A percentile compares a stretch with the other conserved stretches of the same genome.
phyloP scores from a whole-genome alignment of 768 basidiomycete species.

The Tephrocybe sp. region DNA sequence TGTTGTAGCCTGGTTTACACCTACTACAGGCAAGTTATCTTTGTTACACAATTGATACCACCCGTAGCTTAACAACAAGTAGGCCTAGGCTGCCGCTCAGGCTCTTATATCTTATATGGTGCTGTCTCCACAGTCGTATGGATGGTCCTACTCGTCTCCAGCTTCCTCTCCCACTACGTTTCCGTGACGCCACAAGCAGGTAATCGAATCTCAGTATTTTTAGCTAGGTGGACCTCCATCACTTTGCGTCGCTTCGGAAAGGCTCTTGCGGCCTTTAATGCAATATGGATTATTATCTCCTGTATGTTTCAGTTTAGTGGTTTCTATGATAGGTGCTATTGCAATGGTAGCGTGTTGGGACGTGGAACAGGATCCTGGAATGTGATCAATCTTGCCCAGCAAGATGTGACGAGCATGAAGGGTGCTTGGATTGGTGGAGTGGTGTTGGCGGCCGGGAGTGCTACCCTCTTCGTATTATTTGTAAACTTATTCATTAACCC shows the following conservation, averaged over 20 bases:
- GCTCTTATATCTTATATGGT: conserved; percentile 30
- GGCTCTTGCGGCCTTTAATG: conserved; percentile 27
- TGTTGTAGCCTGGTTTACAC: conserved; percentile 25
- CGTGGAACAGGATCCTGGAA: conserved; percentile 25
- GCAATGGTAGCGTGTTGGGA: conserved; percentile 33
- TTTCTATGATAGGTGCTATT: conserved; percentile 35
- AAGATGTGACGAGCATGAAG: conserved; percentile 26
- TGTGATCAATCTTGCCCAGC: conserved; percentile 21
- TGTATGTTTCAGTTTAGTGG: conserved; percentile 33
- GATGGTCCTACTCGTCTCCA: conserved; percentile 29
- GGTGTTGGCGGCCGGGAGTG: conserved; percentile 23
- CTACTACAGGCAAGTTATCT: conserved; percentile 21
- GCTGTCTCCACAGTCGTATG: conserved; percentile 31
- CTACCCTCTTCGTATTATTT: conserved; percentile 23
- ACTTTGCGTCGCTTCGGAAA: conserved; percentile 29
- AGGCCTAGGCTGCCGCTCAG: conserved; percentile 35
- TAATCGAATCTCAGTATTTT: background rate
- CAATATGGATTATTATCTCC: conserved; percentile 28
- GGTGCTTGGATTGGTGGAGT: conserved; percentile 38
- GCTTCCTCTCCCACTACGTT: conserved; percentile 26
- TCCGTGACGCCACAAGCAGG: conserved; percentile 1
- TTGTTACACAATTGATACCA: background rate
- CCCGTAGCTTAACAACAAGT: conserved; percentile 3
- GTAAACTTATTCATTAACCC: conserved; percentile 29
- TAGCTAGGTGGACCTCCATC: conserved; percentile 23